Evolutionary conservation across 2,329 filamentous ascomycete genomes (phyloP), one percentile per base, ranked within the genome.

Genomic region (Fusarium abutilonis): DNA sequence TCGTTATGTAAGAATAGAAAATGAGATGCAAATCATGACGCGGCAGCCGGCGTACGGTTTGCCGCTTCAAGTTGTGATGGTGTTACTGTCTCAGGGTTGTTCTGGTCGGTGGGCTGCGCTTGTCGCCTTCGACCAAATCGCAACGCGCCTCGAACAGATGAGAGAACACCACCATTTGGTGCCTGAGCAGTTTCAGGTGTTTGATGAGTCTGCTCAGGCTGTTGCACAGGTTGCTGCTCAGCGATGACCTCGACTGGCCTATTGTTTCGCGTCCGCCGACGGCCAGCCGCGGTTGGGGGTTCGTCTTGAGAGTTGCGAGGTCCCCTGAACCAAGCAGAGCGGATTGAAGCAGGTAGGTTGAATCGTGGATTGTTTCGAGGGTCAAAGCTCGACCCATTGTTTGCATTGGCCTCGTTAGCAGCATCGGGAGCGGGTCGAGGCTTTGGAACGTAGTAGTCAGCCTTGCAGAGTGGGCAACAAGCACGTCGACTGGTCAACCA

Each of bases 401-500:
- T 67, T 31, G 60, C 52, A 11, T 74, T 73, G 11, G 76, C 77
- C 21, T 77, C 76, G 31, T 81, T 66, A 11, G 47, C 28, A 19
- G 52, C 79, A 13, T 78, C 75, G 10, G 79, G 75, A 9, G 75
- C 73, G 4, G 90, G 82, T 14, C 92, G 90, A 46, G 93, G 92
- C 78, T 98, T 98, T 0, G 95, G 94, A 3, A 92, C 89, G 75
- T 96, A 98, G 76, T 98, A 99, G 73, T 99, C 95, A 36, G 94
- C 92, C 79, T 99, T 99, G 82, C 95, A 99, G 7, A 99, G 87
- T 6, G 95, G 95, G 75, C 95, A 99, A 80, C 94, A 98, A 23
- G 95, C 95, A 66, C 94, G 89, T 63, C 95, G 87, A 72, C 91
- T 93, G 9, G 95, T 99, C 63, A 99, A 80, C 95, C 95, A 99